Conservation (phyloP, 2,329 filamentous ascomycete genomes). For the Penicillium sp. region DNA sequence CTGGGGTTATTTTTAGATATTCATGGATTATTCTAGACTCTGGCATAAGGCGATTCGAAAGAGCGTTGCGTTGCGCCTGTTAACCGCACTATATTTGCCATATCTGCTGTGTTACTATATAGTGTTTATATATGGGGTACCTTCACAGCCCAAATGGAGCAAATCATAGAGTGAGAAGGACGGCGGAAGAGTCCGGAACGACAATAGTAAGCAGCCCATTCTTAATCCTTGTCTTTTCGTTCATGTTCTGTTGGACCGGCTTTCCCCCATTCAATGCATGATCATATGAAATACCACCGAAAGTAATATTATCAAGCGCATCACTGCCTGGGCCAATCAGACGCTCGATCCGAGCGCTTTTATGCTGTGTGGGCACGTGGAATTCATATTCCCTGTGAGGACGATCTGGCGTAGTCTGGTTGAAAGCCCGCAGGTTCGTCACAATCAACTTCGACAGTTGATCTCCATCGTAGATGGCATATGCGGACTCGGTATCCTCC, state of each 20-base stretch:
- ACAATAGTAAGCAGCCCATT: not conserved
- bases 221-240: not conserved
- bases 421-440: conserved; percentile 10
- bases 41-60: not conserved
- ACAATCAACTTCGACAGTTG: conserved; percentile 3
- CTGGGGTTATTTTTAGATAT: not conserved
- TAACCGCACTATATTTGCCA: not conserved
- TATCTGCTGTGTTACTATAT: not conserved
- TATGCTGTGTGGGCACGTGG: not conserved
- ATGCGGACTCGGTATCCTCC: conserved; percentile 8
- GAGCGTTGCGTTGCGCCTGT: not conserved
- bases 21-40: not conserved
- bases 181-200: conserved; percentile 1
- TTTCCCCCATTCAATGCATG: conserved; percentile 18
- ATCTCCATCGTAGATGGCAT: conserved; percentile 6
- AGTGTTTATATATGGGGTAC: not conserved
- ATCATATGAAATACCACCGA: conserved; percentile 19
- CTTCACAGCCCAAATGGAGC: not conserved
- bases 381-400: conserved; percentile 9
- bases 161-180: not conserved
- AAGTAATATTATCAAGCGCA: conserved; percentile 9
- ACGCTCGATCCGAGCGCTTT: not conserved
- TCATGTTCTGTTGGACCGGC: conserved; percentile 8
- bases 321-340: conserved; percentile 10
- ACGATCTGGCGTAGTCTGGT: not conserved